Base-by-base conservation (phyloP, 495 filamentous ascomycete species). In the Aspergillus bridgeri region DNA sequence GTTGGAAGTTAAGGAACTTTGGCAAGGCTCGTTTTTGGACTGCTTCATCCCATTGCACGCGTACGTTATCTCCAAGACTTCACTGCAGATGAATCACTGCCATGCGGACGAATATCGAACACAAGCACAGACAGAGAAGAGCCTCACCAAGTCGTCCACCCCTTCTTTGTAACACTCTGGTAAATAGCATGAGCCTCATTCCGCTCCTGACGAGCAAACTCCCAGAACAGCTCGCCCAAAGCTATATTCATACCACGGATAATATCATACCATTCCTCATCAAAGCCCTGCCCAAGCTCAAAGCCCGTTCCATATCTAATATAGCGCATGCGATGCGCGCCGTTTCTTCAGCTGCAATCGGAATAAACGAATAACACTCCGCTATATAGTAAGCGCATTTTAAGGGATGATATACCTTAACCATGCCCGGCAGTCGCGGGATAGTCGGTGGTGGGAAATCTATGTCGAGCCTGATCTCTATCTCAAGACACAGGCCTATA, bases 81-180 rank as follows among this genome's bases (percentile, higher is more conserved):
- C 25, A 7, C 25, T 27, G 25, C 25, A 27, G 25, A 27, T 27
- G 25, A 27, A n/a, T 27, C 25, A 27, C 25, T 27, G 25, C 7
- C 25, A 27, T 27, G 25, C 25, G 25, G 25, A 27, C 25, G 25
- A 27, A 38, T 38, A 4, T 38, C 33, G 33, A 38, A 38, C 33
- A 38, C 9, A 38, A 13, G 33, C 1, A 38, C 17, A 38, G 33
- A 38, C 11, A 38, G 33, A 38, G 33, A 38, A 38, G 33, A 38
- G 4, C 33, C 9, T 38, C 33, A 54, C 52, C 52, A 54, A 54
- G 15, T 47, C 42, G 42, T 54, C 42, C 52, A 54, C 52, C 52
- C 52, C 42, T 21, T 54, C 9, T 21, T 7, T 21, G 20, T 25
- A 15, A 42, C 52, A 42, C 11, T 13, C 27, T 27, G 29, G 9